Conservation (phyloP, 176 grass and related monocot species). For the Tuctoria greenei region DNA sequence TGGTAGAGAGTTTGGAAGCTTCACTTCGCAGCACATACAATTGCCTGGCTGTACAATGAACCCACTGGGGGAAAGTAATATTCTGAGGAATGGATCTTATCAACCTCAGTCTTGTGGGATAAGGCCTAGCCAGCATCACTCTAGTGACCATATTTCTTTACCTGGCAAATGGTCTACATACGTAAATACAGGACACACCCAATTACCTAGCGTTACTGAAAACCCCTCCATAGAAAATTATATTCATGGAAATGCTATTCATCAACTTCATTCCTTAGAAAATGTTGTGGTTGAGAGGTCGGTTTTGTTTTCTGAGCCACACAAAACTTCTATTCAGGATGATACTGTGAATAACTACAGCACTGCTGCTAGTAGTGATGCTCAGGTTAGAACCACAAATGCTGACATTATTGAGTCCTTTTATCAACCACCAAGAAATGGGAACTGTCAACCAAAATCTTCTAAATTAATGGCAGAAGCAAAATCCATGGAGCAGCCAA, state of each 20-base stretch:
- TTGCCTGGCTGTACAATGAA: slow-evolving; percentile 27
- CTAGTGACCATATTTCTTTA: slow-evolving; percentile 13
- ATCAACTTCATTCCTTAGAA: slow-evolving; percentile 27
- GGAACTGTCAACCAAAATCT: slow-evolving; percentile 15
- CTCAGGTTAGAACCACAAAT: slow-evolving; percentile 23
- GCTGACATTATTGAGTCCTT: not conserved
- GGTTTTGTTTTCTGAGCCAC: slow-evolving; percentile 23
- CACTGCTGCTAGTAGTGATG: slow-evolving; percentile 10
- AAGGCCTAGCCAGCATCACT: slow-evolving; percentile 27
- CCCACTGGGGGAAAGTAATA: slow-evolving; percentile 25
- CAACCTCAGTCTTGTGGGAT: slow-evolving; percentile 30
- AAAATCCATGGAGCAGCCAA: slow-evolving; percentile 37
- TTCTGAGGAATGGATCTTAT: slow-evolving; percentile 25
- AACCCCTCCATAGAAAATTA: slow-evolving; percentile 26
- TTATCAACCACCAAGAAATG: slow-evolving; percentile 34
- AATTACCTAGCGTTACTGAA: slow-evolving; percentile 10
- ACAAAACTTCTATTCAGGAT: slow-evolving; percentile 3
- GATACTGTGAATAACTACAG: not conserved
- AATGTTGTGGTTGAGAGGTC: slow-evolving; percentile 5
- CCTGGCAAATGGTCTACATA: slow-evolving; percentile 30
- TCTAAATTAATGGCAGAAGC: slow-evolving; percentile 35
- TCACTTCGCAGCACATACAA: slow-evolving; percentile 21
- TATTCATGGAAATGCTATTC: slow-evolving; percentile 16
- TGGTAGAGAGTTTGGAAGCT: slow-evolving; percentile 29
- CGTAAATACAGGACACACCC: slow-evolving; percentile 18